Percentiles rank a stretch among this genome's conserved stretches.
Evolutionary conservation across 2,329 filamentous ascomycete species (phyloP).

Genomic region (Pleurostoma richardsiae): DNA sequence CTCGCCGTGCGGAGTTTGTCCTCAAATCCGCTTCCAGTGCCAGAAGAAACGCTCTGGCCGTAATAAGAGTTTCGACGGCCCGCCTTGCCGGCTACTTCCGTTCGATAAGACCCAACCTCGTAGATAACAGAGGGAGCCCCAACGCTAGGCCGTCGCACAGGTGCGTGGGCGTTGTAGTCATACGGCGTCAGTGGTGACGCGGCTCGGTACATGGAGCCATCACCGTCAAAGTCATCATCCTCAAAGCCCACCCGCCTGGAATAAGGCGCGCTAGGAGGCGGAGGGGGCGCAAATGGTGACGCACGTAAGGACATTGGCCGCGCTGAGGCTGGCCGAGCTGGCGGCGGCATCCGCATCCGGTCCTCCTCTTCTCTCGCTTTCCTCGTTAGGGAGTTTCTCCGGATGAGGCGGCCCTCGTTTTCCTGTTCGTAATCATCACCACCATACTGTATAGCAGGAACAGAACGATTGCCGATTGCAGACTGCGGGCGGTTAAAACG

Average conservation of each 20-base stretch:
- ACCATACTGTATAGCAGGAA: neutral
- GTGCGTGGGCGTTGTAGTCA: slow-evolving; percentile 16
- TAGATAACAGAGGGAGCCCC: slow-evolving; percentile 29
- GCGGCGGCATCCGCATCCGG: slow-evolving; percentile 44
- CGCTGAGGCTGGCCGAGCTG: slow-evolving; percentile 29
- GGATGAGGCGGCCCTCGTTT: slow-evolving; percentile 24
- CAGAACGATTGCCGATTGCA: neutral
- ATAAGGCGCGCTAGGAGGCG: slow-evolving; percentile 7
- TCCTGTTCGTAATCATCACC: slow-evolving; percentile 34
- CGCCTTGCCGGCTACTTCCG: slow-evolving; percentile 30
- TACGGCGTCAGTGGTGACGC: slow-evolving; percentile 26
- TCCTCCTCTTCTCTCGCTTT: slow-evolving; percentile 36
- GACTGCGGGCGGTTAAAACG: slow-evolving; percentile 2
- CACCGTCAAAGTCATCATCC: slow-evolving; percentile 29
- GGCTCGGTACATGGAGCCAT: slow-evolving; percentile 31
- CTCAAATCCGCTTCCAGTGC: slow-evolving; percentile 27
- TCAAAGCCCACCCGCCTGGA: slow-evolving; percentile 20
- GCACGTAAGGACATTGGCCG: slow-evolving; percentile 16
- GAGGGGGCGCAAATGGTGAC: slow-evolving; percentile 21
- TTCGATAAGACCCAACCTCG: slow-evolving; percentile 30
- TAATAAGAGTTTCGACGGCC: slow-evolving; percentile 36
- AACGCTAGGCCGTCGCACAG: slow-evolving; percentile 23
- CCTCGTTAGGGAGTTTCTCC: slow-evolving; percentile 36
- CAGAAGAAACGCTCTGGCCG: slow-evolving; percentile 23
- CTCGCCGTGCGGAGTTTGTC: slow-evolving; percentile 37